These are phyloP conservation scores for Naganishia vaughanmartiniae DNA, from an alignment of 768 basidiomycete genomes.

Conservation along the genomic window DNA sequence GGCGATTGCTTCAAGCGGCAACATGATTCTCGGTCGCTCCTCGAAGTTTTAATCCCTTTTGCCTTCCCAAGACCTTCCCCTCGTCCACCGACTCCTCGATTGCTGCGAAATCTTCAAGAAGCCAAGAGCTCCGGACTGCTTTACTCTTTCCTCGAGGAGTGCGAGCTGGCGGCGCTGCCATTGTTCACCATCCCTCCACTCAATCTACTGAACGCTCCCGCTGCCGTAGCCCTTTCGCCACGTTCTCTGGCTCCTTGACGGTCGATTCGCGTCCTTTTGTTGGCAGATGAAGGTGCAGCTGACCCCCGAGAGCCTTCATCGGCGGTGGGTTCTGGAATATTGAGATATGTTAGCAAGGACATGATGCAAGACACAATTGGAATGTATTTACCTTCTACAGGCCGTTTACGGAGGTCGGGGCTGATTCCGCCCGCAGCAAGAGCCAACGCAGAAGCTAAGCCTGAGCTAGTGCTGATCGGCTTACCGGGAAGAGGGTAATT, in stretches of 20 bases:
- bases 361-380: no score
- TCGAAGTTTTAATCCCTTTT: no score
- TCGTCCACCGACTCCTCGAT: no score
- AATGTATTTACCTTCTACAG: slow-evolving; percentile 19
- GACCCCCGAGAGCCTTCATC: slow-evolving; percentile 1
- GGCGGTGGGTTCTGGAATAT: not conserved
- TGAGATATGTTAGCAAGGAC: not conserved
- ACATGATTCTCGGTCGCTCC: no score
- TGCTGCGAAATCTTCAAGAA: no score
- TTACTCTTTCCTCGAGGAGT: not conserved
- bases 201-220: slow-evolving; percentile 2
- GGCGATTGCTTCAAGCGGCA: no score
- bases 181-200: slow-evolving; percentile 16
- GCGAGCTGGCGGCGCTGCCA: not conserved
- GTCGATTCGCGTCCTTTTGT: slow-evolving; percentile 28
- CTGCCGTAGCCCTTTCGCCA: slow-evolving; percentile 11
- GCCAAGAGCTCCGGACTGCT: not conserved
- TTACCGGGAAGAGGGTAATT: not conserved
- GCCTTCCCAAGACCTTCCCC: no score
- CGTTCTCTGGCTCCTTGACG: slow-evolving; percentile 22
- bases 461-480: not conserved
- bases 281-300: not conserved
- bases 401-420: slow-evolving; percentile 24
- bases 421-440: not conserved
- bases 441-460: slow-evolving; percentile 2